Evolutionary conservation across 208 protist species (phyloP), one percentile per base, ranked within the genome.

Genomic region (Leishmania arabica): DNA sequence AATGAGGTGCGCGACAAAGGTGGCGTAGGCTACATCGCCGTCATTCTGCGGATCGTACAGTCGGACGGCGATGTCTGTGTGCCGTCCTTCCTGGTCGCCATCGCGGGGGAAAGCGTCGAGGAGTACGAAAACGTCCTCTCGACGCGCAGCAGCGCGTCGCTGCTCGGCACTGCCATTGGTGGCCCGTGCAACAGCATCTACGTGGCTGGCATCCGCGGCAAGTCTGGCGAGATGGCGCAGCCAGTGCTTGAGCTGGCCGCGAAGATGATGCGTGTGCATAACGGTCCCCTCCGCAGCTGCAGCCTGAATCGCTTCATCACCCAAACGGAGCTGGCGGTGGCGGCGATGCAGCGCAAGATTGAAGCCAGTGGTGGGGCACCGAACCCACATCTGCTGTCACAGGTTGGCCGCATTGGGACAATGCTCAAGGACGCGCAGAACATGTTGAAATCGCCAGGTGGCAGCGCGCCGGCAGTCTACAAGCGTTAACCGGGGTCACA

Each of bases 151-250:
- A 87, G 77, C 74, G 78, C 80, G 62, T 84, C 79, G 13, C 64
- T 95, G 27, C 76, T 95, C 40, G 81, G 85, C 64, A 90, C 84
- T 76, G 88, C 87, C 21, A 71, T 95, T 19, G 89, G 91, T 27
- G 89, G 89, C 1, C 76, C 89, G 7, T 93, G 89, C 81, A 73
- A 90, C 75, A 93, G 87, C 42, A 70, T 86, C 21, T 87, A 86
- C 73, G 84, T 89, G 9, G 84, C 83, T 13, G 89, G 89, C 54
- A 78, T 95, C 56, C 83, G 77, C 21, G 69, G 78, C n/a, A 82
- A 64, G 34, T 77, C 85, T 8, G 78, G 60, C 34, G 80, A 74
- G 24, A 62, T 66, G 53, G 84, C 86, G 5, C 56, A 66, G 53
- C 81, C 84, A 37, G 56, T 87, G 37, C 76, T 90, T n/a, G 70